phyloP scores from a whole-genome alignment of 306 rosid species.

The Cyamopsis tetragonoloba region DNA sequence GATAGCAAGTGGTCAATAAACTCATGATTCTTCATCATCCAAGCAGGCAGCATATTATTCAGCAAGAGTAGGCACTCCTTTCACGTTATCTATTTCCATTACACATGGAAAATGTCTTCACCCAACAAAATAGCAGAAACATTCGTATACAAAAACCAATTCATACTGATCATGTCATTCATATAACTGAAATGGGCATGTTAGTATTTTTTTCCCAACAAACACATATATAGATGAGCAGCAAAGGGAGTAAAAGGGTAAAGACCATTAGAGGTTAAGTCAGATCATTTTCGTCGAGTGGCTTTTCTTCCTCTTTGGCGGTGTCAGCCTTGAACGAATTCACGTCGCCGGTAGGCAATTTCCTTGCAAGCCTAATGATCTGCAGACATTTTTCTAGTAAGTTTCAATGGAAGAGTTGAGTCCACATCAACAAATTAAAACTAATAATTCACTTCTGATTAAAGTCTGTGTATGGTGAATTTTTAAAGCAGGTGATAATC shows the following conservation, averaged over 20 bases:
- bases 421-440: background rate
- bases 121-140: background rate
- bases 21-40: too few species aligned
- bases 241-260: too few species aligned
- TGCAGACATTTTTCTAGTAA: slow-evolving; percentile 29
- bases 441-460: background rate
- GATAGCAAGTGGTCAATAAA: too few species aligned
- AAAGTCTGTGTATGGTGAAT: background rate
- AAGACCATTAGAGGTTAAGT: slow-evolving; percentile 22
- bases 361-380: slow-evolving; percentile 69
- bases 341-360: slow-evolving; percentile 66
- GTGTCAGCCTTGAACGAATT: slow-evolving; percentile 40
- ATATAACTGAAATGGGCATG: background rate
- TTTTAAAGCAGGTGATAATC: background rate
- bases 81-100: too few species aligned
- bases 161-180: background rate
- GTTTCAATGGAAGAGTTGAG: too few species aligned
- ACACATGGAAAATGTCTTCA: background rate
- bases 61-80: too few species aligned
- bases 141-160: background rate
- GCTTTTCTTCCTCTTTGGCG: slow-evolving; percentile 39
- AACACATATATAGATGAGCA: too few species aligned
- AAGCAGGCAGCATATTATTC: too few species aligned
- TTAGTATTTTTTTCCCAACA: too few species aligned
- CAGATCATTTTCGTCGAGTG: slow-evolving; percentile 70